Evolutionary conservation across 495 filamentous ascomycete species (phyloP).

Genomic region (Pyronema omphalodes): DNA sequence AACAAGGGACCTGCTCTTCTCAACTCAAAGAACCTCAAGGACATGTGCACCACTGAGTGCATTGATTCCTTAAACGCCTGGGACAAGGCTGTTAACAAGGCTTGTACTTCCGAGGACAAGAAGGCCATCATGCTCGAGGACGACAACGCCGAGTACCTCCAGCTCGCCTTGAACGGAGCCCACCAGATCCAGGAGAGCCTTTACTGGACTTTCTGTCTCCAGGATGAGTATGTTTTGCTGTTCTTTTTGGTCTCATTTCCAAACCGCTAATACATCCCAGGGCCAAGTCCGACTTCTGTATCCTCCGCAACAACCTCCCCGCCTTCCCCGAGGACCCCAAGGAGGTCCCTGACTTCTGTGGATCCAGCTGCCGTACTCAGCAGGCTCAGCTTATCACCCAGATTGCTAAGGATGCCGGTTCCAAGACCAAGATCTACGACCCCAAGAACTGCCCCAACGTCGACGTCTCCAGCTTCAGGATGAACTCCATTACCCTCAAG

Average conservation of each 20-base stretch:
- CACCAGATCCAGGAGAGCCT: conserved; percentile 12
- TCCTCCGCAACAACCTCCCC: conserved; percentile 1
- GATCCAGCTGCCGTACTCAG: conserved; percentile 8
- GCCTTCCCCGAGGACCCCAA: conserved; percentile 4
- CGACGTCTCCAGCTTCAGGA: conserved; percentile 6
- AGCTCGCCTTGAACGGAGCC: conserved; percentile 2
- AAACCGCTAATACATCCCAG: not conserved
- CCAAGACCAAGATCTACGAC: conserved; percentile 25
- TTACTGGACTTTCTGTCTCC: conserved; percentile 13
- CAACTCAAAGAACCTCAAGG: not conserved
- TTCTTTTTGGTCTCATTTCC: not conserved
- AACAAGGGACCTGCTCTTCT: conserved; percentile 4
- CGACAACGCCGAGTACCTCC: not conserved
- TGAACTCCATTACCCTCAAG: conserved; percentile 6
- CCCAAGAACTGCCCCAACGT: conserved; percentile 29
- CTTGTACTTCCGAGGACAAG: conserved; percentile 5
- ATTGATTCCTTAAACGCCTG: conserved; percentile 9
- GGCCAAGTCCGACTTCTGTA: conserved; percentile 4
- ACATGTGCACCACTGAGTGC: conserved; percentile 9
- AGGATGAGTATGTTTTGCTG: conserved; percentile 7
- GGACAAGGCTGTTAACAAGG: conserved; percentile 7
- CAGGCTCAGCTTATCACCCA: conserved; percentile 24
- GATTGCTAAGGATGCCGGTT: conserved; percentile 35
- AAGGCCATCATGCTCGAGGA: not conserved
- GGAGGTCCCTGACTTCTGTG: conserved; percentile 4